Conservation (phyloP, 176 grass and related monocot genomes). For the Metroxylon sagu region DNA sequence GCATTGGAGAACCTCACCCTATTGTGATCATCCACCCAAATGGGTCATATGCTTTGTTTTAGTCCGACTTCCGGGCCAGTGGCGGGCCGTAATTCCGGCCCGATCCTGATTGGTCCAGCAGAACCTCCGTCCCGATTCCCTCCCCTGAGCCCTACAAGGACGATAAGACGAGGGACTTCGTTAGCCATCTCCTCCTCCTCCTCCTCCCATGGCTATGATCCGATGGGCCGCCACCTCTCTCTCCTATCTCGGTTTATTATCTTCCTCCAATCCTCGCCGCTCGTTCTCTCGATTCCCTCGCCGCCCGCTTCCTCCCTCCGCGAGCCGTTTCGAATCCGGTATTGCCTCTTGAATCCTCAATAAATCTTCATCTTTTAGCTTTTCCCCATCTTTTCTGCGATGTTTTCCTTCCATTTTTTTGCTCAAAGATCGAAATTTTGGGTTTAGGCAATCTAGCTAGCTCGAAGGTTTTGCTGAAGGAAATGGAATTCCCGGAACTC, state of each 20-base stretch:
- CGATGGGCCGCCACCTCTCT: slow-evolving; percentile 53
- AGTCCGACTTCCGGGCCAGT: too few relatives aligned
- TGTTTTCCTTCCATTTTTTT: background rate
- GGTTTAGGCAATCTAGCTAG: slow-evolving; percentile 21
- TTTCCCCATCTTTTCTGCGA: background rate
- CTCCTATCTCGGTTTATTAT: background rate
- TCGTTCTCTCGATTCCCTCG: slow-evolving; percentile 36
- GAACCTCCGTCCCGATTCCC: too few relatives aligned
- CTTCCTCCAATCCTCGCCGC: slow-evolving; percentile 7
- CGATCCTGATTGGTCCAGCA: too few relatives aligned
- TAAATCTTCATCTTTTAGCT: background rate
- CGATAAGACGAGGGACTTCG: too few relatives aligned
- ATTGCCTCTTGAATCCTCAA: background rate
- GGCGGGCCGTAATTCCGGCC: too few relatives aligned
- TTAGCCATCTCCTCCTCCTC: too few relatives aligned
- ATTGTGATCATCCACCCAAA: too few relatives aligned
- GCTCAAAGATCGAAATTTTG: background rate
- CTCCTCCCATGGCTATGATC: slow-evolving; percentile 17
- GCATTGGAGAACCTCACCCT: too few relatives aligned
- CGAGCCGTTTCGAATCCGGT: slow-evolving; percentile 4
- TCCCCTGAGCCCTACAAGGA: too few relatives aligned
- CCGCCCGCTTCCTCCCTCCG: slow-evolving; percentile 1
- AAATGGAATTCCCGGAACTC: slow-evolving; percentile 78
- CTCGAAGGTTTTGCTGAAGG: slow-evolving; percentile 68
- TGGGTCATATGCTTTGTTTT: too few relatives aligned